Conservation (phyloP, 352 stramenopile genomes). For the Globisporangium takayamanum region DNA sequence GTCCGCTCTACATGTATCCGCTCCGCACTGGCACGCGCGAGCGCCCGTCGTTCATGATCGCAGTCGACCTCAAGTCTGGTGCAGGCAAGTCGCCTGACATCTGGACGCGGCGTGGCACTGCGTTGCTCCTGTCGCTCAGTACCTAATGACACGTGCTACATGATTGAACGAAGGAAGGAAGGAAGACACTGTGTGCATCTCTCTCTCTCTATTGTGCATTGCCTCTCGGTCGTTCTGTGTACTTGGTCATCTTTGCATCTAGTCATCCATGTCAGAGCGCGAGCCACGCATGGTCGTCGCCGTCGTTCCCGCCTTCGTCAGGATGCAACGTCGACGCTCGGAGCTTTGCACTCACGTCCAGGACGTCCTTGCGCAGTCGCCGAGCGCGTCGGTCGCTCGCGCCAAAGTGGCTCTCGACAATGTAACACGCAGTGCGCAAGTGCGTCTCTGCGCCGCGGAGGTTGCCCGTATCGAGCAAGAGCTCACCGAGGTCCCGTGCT, state of each 20-base stretch:
- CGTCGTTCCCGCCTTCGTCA: constrained; percentile 16
- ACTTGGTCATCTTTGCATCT: background rate
- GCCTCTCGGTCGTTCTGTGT: background rate
- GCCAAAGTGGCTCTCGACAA: constrained; percentile 49
- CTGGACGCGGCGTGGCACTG: constrained; percentile 92
- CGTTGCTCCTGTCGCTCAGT: constrained; percentile 88
- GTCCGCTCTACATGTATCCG: constrained; percentile 95
- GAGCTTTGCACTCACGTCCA: constrained; percentile 33
- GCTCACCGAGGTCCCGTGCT: constrained; percentile 26
- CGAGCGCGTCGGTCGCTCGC: constrained; percentile 41
- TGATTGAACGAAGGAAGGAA: background rate
- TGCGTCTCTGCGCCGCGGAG: constrained; percentile 29
- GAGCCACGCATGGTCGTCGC: constrained; percentile 47
- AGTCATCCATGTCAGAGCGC: constrained; percentile 19
- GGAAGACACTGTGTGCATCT: background rate
- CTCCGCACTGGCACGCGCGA: constrained; percentile 93
- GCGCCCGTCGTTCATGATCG: constrained; percentile 92
- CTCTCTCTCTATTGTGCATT: background rate
- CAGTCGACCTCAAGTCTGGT: constrained; percentile 90
- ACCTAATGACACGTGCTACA: constrained; percentile 27
- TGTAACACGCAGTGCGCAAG: constrained; percentile 32
- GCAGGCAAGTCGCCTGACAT: constrained; percentile 83
- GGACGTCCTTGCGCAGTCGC: constrained; percentile 35
- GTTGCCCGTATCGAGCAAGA: constrained; percentile 37
- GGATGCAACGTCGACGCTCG: constrained; percentile 18